Percentiles rank a stretch among this genome's conserved stretches.
These are phyloP conservation scores for Chlorella sp. DNA, from an alignment of 139 green algal species.

Conservation along the genomic window DNA sequence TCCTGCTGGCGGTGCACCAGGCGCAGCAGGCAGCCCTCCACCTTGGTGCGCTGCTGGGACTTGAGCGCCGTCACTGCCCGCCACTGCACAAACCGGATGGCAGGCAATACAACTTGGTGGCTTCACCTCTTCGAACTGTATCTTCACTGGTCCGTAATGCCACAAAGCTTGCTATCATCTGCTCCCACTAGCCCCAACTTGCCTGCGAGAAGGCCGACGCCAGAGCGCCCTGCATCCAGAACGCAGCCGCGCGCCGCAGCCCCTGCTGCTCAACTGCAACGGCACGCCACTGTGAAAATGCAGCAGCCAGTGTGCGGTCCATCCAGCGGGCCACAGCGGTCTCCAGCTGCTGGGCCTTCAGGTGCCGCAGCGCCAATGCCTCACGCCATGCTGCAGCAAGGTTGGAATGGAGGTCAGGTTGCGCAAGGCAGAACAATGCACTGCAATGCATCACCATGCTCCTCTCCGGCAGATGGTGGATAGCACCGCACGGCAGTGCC, in stretches of 20 bases:
- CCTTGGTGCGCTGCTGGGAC: background rate
- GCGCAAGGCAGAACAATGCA: background rate
- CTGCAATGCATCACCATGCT: too few species aligned
- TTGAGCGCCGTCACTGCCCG: background rate
- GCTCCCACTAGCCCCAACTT: too few species aligned
- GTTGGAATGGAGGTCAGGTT: background rate
- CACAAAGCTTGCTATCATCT: too few species aligned
- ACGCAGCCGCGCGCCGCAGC: background rate
- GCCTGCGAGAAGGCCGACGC: background rate
- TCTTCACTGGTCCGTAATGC: too few species aligned
- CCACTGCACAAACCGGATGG: too few species aligned
- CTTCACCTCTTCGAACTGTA: too few species aligned
- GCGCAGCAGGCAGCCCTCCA: slow-evolving; percentile 7
- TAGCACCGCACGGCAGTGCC: too few species aligned
- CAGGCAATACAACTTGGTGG: too few species aligned
- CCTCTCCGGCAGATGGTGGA: too few species aligned
- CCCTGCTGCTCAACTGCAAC: background rate
- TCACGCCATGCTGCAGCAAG: background rate
- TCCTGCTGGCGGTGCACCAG: slow-evolving; percentile 26
- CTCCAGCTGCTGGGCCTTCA: slow-evolving; percentile 1
- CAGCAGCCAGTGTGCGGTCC: background rate
- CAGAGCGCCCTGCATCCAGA: background rate
- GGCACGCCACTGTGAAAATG: background rate
- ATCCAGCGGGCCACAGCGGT: background rate
- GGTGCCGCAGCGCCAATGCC: too few species aligned